These are phyloP conservation scores for Pyrenochaeta sp. DNA, from an alignment of 2,329 filamentous ascomycete genomes.

Conservation along the genomic window DNA sequence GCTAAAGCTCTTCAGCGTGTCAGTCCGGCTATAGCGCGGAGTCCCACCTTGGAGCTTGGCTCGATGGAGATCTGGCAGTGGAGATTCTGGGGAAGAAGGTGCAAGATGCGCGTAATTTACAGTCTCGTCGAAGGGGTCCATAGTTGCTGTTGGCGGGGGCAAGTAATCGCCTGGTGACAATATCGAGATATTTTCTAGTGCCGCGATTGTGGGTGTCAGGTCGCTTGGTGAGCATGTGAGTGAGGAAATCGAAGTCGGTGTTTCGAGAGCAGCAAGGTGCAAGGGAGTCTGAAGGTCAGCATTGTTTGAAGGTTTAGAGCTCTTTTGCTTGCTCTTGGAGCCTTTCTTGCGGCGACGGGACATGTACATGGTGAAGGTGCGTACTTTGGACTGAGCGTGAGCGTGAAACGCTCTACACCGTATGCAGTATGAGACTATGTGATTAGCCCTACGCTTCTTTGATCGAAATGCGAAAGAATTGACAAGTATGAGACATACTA, in stretches of 20 bases:
- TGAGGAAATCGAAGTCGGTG: background rate
- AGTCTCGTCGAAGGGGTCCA: background rate
- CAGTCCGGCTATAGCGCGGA: slow-evolving; percentile 3
- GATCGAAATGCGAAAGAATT: too few relatives aligned
- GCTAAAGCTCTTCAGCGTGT: background rate
- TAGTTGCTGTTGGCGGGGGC: background rate
- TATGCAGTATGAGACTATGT: background rate
- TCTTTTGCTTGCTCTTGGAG: background rate
- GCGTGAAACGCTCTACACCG: background rate
- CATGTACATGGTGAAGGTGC: background rate
- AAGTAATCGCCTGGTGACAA: background rate
- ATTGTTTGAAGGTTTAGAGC: background rate
- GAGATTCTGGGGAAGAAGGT: background rate
- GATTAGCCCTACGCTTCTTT: background rate
- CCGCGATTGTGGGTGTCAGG: slow-evolving; percentile 1
- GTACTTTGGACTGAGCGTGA: background rate
- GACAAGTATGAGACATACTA: too few relatives aligned
- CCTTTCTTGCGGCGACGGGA: background rate
- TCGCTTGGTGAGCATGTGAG: slow-evolving; percentile 3
- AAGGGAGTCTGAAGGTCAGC: slow-evolving; percentile 4
- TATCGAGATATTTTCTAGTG: background rate
- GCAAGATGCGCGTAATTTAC: background rate
- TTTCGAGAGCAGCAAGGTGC: background rate
- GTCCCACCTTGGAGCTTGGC: background rate
- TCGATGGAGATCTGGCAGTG: background rate